Conservation (phyloP, 139 green algal species). For the Picochlorum sp. region DNA sequence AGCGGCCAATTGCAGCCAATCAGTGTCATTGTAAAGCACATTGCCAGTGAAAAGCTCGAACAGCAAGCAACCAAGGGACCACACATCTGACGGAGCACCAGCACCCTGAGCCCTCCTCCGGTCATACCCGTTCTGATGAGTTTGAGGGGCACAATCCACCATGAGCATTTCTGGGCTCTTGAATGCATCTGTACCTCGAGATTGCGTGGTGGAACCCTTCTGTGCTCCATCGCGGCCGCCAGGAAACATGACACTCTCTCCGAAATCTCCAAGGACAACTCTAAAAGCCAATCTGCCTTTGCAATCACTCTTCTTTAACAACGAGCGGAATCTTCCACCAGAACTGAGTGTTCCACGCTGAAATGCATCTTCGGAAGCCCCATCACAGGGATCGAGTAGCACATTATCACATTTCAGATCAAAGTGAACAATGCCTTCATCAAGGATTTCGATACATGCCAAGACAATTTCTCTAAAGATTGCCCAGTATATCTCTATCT, state of each 20-base stretch:
- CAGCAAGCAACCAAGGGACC: slow-evolving; percentile 72
- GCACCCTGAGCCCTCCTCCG: slow-evolving; percentile 39
- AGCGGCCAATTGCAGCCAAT: slow-evolving; percentile 58
- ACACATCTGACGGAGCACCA: slow-evolving; percentile 64
- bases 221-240: background rate
- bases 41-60: slow-evolving; percentile 72
- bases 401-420: slow-evolving; percentile 86
- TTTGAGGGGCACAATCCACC: slow-evolving; percentile 27
- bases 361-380: slow-evolving; percentile 47
- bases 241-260: slow-evolving; percentile 45
- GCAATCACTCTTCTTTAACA: background rate
- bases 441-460: slow-evolving; percentile 32
- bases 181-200: slow-evolving; percentile 69
- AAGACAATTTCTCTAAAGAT: slow-evolving; percentile 48
- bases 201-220: slow-evolving; percentile 14
- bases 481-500: slow-evolving; percentile 41
- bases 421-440: slow-evolving; percentile 65
- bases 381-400: slow-evolving; percentile 51
- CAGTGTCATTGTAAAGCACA: slow-evolving; percentile 51
- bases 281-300: slow-evolving; percentile 34
- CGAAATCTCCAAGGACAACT: slow-evolving; percentile 69
- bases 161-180: slow-evolving; percentile 82
- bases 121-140: slow-evolving; percentile 22
- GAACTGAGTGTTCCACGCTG: slow-evolving; percentile 25
- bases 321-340: background rate